Evolutionary conservation across 179 eudicot genomes (phyloP).

Genomic region (Beta lomatogona): DNA sequence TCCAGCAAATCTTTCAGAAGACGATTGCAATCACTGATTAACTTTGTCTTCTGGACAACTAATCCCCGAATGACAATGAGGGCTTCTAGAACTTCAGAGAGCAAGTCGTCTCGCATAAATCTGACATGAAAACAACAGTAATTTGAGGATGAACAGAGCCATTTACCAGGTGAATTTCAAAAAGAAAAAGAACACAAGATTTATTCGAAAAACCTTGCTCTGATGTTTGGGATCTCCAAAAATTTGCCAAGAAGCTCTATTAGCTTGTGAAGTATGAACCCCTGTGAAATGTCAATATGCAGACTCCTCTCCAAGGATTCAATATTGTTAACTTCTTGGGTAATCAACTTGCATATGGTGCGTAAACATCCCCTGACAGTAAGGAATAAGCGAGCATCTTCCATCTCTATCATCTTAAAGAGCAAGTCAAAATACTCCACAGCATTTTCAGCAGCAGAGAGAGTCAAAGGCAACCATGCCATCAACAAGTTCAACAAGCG

Average conservation of each 20-base stretch:
- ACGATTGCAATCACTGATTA: conserved; percentile 88
- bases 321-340: conserved; percentile 82
- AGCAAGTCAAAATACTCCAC: conserved; percentile 94
- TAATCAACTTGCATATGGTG: conserved; percentile 77
- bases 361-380: conserved; percentile 87
- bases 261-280: conserved; percentile 97
- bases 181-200: background rate
- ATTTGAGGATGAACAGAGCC: conserved; percentile 15
- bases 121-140: conserved; percentile 41
- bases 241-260: conserved; percentile 98
- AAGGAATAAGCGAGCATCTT: conserved; percentile 96
- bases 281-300: conserved; percentile 96
- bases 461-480: conserved; percentile 91
- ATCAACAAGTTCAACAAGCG: conserved; percentile 83
- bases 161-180: conserved; percentile 3
- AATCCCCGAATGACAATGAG: conserved; percentile 90
- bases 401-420: conserved; percentile 92
- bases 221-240: conserved; percentile 91
- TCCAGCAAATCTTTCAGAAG: conserved; percentile 93
- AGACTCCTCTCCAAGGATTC: conserved; percentile 95
- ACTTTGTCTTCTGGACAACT: conserved; percentile 96
- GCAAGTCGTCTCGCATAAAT: conserved; percentile 85
- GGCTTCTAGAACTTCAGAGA: conserved; percentile 96
- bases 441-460: conserved; percentile 95
- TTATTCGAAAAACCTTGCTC: conserved; percentile 66